A percentile compares a stretch with the other conserved stretches of the same genome.
phyloP scores from a whole-genome alignment of 805 yeast genomes.

The Candida corydali region DNA sequence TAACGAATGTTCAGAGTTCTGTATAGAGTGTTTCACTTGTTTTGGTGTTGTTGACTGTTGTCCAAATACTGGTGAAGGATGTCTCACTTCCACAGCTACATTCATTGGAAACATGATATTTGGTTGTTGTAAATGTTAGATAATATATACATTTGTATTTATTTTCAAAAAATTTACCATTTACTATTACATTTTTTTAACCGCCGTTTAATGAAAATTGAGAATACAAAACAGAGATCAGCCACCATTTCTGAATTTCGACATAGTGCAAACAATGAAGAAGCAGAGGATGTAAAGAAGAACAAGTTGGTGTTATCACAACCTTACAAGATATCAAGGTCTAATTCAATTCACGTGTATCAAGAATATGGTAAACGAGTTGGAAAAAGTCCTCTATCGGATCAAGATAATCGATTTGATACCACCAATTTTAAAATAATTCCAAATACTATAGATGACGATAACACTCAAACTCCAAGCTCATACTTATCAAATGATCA shows the following conservation, averaged over 20 bases:
- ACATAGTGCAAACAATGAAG: background rate
- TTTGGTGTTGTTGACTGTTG: conserved; percentile 38
- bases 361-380: conserved; percentile 6
- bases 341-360: conserved; percentile 8
- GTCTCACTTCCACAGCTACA: conserved; percentile 29
- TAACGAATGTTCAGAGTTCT: conserved; percentile 41
- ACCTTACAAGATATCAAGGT: conserved; percentile 9
- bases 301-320: conserved; percentile 3
- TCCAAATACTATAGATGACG: conserved; percentile 9
- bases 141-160: background rate
- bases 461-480: conserved; percentile 9
- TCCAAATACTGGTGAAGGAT: conserved; percentile 41
- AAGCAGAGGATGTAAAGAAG: background rate
- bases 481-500: background rate
- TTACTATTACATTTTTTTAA: background rate
- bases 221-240: conserved; percentile 5
- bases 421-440: background rate
- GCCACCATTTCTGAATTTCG: conserved; percentile 9
- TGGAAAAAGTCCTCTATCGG: background rate
- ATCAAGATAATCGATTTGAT: background rate
- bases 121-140: conserved; percentile 20
- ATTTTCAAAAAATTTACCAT: background rate
- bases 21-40: conserved; percentile 32
- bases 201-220: conserved; percentile 1
- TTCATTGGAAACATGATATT: conserved; percentile 35